Conservation (phyloP, 345 rosid genomes). For the Eucalyptus microcorys region DNA sequence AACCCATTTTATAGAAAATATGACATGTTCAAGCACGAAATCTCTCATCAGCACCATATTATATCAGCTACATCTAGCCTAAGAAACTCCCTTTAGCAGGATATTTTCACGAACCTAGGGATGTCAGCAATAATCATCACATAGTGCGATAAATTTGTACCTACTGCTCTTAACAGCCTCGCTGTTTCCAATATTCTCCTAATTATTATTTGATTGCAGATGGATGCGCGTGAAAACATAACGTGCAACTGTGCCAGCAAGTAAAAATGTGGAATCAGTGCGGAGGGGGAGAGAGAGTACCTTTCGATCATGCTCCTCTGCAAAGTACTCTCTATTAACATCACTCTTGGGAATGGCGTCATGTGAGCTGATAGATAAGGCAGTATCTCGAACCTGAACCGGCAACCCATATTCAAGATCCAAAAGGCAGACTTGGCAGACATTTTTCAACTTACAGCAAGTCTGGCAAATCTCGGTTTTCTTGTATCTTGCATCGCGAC, state of each 20-base stretch:
- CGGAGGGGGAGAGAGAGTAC: conserved; percentile 10
- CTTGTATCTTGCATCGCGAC: conserved; percentile 84
- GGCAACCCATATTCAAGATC: conserved; percentile 96
- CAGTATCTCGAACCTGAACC: conserved; percentile 88
- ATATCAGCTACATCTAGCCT: background rate
- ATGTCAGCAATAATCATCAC: background rate
- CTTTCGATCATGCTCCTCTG: conserved; percentile 92
- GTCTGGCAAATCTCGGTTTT: conserved; percentile 92
- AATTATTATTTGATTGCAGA: background rate
- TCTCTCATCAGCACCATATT: background rate
- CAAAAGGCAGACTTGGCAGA: conserved; percentile 96
- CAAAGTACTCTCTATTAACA: conserved; percentile 84
- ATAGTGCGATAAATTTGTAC: background rate
- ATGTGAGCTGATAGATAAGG: conserved; percentile 63
- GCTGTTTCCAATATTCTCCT: background rate
- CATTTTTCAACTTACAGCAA: conserved; percentile 88
- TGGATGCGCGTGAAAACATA: background rate
- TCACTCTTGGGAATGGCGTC: conserved; percentile 91
- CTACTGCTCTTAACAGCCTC: background rate
- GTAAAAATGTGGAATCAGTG: background rate
- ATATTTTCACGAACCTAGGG: background rate
- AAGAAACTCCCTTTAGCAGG: background rate
- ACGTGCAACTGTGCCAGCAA: background rate
- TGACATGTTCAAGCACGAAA: background rate
- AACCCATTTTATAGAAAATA: background rate